Evolutionary conservation across 352 stramenopile species (phyloP).

Genomic region (Globisporangium recalcitrans): DNA sequence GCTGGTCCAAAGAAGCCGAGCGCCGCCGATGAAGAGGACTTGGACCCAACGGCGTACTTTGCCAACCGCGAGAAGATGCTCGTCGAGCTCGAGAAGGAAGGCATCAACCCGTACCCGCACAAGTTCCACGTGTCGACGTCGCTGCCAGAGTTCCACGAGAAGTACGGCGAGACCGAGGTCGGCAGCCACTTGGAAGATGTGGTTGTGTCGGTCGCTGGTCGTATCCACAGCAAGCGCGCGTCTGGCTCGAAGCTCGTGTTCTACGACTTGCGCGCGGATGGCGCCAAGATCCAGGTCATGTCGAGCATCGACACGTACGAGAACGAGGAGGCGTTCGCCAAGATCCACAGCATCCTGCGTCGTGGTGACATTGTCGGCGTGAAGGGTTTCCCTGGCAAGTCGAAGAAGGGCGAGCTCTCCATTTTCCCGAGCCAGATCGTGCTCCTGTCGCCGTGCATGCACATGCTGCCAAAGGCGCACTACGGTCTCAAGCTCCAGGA

Average conservation of each 20-base stretch:
- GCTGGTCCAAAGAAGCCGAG: slow-evolving; percentile 65
- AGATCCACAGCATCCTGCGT: slow-evolving; percentile 89
- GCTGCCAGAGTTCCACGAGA: slow-evolving; percentile 91
- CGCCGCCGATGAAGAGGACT: slow-evolving; percentile 88
- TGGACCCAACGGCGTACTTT: slow-evolving; percentile 98
- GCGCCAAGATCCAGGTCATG: slow-evolving; percentile 97
- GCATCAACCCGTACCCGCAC: slow-evolving; percentile 96
- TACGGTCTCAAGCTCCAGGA: slow-evolving; percentile 69
- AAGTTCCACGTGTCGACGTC: slow-evolving; percentile 96
- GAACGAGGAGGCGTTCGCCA: slow-evolving; percentile 42
- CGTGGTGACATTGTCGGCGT: slow-evolving; percentile 97
- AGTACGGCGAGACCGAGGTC: slow-evolving; percentile 78
- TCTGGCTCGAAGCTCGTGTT: slow-evolving; percentile 97
- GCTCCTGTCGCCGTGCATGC: slow-evolving; percentile 81
- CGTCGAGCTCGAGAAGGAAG: slow-evolving; percentile 87
- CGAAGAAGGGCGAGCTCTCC: slow-evolving; percentile 96
- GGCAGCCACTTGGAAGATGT: slow-evolving; percentile 80
- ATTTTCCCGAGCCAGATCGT: slow-evolving; percentile 90
- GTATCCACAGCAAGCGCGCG: slow-evolving; percentile 93
- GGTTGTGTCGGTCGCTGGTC: slow-evolving; percentile 90
- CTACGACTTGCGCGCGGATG: slow-evolving; percentile 95
- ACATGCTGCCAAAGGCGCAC: slow-evolving; percentile 79
- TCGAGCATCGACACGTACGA: slow-evolving; percentile 73
- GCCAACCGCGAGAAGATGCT: slow-evolving; percentile 92
- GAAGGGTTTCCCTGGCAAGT: slow-evolving; percentile 92